phyloP scores from a whole-genome alignment of 2,329 filamentous ascomycete species.

The Ophiostoma sp. region DNA sequence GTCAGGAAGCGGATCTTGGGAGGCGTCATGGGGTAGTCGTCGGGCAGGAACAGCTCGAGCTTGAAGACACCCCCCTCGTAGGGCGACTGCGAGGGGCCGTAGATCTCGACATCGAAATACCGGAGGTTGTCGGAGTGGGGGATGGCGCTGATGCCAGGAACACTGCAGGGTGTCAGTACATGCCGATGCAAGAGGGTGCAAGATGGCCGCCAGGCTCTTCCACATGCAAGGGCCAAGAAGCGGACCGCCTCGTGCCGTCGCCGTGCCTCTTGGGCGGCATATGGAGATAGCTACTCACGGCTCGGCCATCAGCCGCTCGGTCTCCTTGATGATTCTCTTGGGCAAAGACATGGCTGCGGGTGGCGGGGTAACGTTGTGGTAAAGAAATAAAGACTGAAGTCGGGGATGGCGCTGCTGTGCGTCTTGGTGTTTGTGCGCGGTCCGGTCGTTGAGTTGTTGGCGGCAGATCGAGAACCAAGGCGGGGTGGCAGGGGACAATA shows the following conservation, averaged over 20 bases:
- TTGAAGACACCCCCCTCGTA: constrained; percentile 96
- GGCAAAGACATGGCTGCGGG: constrained; percentile 62
- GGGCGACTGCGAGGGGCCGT: constrained; percentile 52
- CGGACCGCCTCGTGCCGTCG: neutral
- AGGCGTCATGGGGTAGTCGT: constrained; percentile 98
- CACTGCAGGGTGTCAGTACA: constrained; percentile 48
- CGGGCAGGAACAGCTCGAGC: constrained; percentile 92
- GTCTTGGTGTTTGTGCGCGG: neutral
- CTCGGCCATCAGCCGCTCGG: constrained; percentile 91
- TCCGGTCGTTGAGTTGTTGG: neutral
- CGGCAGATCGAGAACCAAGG: neutral
- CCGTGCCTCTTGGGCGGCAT: neutral
- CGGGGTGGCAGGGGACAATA: neutral
- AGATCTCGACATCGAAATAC: constrained; percentile 97
- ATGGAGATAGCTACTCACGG: constrained; percentile 57
- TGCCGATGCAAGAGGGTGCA: too few relatives aligned
- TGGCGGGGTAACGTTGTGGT: neutral
- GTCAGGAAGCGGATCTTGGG: constrained; percentile 98
- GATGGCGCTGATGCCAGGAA: constrained; percentile 90
- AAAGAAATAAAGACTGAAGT: neutral
- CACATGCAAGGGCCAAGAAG: neutral
- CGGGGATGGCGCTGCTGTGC: neutral
- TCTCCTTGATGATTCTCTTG: constrained; percentile 98
- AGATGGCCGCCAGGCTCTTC: too few relatives aligned
- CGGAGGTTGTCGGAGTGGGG: constrained; percentile 96